Percentiles rank a stretch among this genome's conserved stretches.
Conservation (phyloP, 208 protist species). For the Crithidia mellificae region DNA sequence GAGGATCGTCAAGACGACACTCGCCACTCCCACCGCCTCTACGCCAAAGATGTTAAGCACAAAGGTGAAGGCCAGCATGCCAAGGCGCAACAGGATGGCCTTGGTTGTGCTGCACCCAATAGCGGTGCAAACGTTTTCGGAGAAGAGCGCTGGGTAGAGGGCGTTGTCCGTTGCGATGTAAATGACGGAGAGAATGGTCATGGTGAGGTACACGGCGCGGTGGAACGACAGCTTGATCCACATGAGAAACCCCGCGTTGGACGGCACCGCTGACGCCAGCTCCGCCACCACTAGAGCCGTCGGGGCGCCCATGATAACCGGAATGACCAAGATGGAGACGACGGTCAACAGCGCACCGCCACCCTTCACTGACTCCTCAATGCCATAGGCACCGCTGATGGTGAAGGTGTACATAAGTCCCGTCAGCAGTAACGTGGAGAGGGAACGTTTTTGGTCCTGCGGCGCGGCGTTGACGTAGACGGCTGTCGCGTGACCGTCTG, state of each 20-base stretch:
- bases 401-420: conserved; percentile 86
- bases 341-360: conserved; percentile 72
- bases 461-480: not conserved
- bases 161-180: conserved; percentile 76
- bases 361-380: conserved; percentile 83
- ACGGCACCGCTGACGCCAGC: conserved; percentile 70
- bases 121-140: conserved; percentile 71
- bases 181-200: conserved; percentile 65
- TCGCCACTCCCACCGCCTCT: conserved; percentile 59
- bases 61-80: conserved; percentile 57
- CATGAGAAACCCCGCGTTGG: conserved; percentile 78
- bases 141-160: conserved; percentile 79
- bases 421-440: conserved; percentile 70
- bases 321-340: conserved; percentile 67
- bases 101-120: conserved; percentile 34
- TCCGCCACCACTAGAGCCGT: conserved; percentile 76
- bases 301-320: conserved; percentile 65
- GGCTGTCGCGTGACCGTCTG: not conserved
- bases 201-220: conserved; percentile 63
- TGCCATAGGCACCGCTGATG: conserved; percentile 73
- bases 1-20: conserved; percentile 55
- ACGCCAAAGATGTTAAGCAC: conserved; percentile 71
- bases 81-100: conserved; percentile 38
- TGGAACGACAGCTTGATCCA: conserved; percentile 72
- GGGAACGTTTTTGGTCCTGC: conserved; percentile 10